phyloP scores from a whole-genome alignment of 2,329 filamentous ascomycete genomes.

The Diatrype stigma region DNA sequence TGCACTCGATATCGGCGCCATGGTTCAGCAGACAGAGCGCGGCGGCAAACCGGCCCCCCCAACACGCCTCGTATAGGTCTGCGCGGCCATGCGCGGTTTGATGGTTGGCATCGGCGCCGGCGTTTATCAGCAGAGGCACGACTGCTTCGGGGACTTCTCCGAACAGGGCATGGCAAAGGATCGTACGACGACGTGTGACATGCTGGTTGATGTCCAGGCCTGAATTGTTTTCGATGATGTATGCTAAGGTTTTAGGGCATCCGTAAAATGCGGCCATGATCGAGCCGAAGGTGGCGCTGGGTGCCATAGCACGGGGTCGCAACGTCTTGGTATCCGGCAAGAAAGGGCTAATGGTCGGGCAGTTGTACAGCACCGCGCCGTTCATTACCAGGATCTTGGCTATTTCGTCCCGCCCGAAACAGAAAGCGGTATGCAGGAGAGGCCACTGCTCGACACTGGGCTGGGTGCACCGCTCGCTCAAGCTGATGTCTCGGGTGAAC shows the following conservation, averaged over 20 bases:
- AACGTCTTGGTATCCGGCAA: too few species aligned
- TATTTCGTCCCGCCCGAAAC: neutral
- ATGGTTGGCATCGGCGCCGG: neutral
- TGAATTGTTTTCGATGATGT: neutral
- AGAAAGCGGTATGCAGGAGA: neutral
- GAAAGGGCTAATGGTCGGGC: neutral
- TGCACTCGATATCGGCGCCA: neutral
- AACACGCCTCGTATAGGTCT: neutral
- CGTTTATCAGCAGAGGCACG: neutral
- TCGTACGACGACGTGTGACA: neutral
- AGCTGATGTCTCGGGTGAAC: neutral
- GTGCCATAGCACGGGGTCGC: too few species aligned
- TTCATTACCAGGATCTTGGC: neutral
- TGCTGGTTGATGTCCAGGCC: neutral
- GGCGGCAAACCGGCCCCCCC: neutral
- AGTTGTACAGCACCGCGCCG: neutral
- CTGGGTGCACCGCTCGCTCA: neutral
- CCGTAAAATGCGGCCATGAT: neutral
- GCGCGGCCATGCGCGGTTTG: neutral
- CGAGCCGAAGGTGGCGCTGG: neutral
- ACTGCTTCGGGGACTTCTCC: neutral
- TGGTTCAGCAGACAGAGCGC: neutral
- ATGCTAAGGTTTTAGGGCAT: neutral
- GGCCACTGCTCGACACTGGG: neutral
- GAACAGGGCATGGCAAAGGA: neutral